Conservation (phyloP, 2,329 filamentous ascomycete species). For the Cryphonectria nitschkei region DNA sequence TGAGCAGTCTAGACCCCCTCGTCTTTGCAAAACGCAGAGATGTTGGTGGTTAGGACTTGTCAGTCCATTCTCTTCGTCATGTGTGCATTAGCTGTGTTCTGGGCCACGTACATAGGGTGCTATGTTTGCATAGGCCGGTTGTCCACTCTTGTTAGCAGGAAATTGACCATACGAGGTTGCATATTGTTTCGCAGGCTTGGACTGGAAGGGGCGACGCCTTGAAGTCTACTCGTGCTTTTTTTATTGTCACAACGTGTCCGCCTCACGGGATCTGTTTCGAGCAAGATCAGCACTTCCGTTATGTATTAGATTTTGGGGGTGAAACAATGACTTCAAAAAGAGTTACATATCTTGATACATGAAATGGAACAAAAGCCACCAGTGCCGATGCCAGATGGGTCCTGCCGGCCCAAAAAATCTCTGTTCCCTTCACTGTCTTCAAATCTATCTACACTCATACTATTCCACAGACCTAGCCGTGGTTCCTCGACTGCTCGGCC, state of each 20-base stretch:
- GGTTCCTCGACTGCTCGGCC: too few species aligned
- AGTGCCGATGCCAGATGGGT: background rate
- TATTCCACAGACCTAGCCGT: background rate
- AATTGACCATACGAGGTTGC: too few species aligned
- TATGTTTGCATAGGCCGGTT: background rate
- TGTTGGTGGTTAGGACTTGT: background rate
- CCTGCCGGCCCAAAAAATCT: background rate
- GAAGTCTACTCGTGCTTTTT: background rate
- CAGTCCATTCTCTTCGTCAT: background rate
- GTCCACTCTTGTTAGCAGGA: background rate
- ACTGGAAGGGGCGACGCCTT: background rate
- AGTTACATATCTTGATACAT: background rate
- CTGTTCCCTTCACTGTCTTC: background rate
- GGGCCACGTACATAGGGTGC: background rate
- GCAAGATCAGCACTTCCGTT: background rate
- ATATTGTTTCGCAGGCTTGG: background rate
- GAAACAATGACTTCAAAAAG: too few species aligned
- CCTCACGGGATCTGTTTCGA: background rate
- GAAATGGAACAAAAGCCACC: background rate
- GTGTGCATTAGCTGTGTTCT: background rate
- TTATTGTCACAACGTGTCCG: background rate
- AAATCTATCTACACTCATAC: background rate
- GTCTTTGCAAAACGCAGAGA: background rate
- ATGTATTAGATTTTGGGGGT: background rate
- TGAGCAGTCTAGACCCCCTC: background rate